Base-by-base conservation (phyloP, 352 stramenopile genomes). In the Pythium vanterpoolii region DNA sequence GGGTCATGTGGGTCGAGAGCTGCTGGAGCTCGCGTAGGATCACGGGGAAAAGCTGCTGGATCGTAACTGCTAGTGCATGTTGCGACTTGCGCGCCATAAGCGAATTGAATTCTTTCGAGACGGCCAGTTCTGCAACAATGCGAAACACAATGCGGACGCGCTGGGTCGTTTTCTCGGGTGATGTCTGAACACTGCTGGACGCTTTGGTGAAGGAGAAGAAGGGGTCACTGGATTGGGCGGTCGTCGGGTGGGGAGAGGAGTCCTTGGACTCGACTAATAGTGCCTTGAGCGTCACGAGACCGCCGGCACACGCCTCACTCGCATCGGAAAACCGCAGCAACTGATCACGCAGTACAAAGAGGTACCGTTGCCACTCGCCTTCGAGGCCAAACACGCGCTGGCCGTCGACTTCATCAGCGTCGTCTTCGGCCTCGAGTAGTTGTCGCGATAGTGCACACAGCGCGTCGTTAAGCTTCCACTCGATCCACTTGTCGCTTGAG, bases 311-410 rank as follows among this genome's bases (percentile, higher is more conserved):
- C 18, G 34, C 48, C 14, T 64, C 67, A 65, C 67, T 76, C 31
- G 57, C 34, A 10, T 55, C 53, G 27, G 68, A 66, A 24, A 73
- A 77, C 5, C 66, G 75, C 36, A 88, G 58, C 16, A 84, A 34
- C 16, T 73, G 78, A 50, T 86, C 78, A 27, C 78, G 73, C 14
- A 84, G 46, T 10, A 86, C 58, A 53, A 77, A 88, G 26, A 88
- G 26, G 43, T 88, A 88, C 21, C 72, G 71, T 44, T 56, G 83
- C 77, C 77, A 87, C 54, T 85, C 77, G 11, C 73, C 71, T 0
- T 66, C 42, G 14, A 59, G 11, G 3, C 72, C 75, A 62, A 73
- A 77, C 5, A 83, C 57, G 11, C 39, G 18, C 18, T 48, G 16
- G 13, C 28, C 34, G 0, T 60, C 30, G 7, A 26, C 28, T 38